Base-by-base conservation (phyloP, 2,329 filamentous ascomycete genomes). In the Hymenoscyphus infarciens region DNA sequence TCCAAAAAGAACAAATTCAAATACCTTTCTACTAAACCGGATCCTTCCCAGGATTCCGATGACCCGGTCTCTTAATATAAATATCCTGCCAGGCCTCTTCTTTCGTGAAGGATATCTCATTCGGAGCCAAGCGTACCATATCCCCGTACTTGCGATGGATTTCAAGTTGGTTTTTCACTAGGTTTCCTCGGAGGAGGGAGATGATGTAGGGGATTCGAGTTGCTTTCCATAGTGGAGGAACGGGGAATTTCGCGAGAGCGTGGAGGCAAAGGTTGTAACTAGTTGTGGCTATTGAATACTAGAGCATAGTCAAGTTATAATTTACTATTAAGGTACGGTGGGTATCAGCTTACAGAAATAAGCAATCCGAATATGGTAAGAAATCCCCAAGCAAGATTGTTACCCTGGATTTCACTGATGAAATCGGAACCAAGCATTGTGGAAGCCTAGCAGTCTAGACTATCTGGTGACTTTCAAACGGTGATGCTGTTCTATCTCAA, bases 81-180 rank as follows among this genome's bases (percentile, higher is more conserved):
- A 59, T 53, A 29, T 53, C 27, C 1, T n/a, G 8, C 38, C 22
- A 52, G 5, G 57, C 57, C n/a, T 53, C 52, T n/a, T 59, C 57
- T 15, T 67, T 62, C 27, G 64, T 66, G 59, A 75, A 73, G 31
- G 66, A 64, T 2, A 75, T 65, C 61, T 74, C 70, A n/a, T 73
- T 69, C 0, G 70, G 71, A 2, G 65, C 63, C 5, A 74, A 49
- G 4, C 73, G 70, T 1, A 75, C 66, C 6, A 73, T 61, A 13
- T 63, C 61, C 16, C 72, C 71, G 45, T 73, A 72, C 25, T 66
- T 60, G 13, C 68, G 63, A 39, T 72, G 70, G 1, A 69, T 56
- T 5, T 65, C 52, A 2, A 33, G n/a, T 19, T 59, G 38, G n/a
- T 45, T 19, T 33, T 52, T 59, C 5, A 59, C 39, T 19, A 59